Percentiles rank a stretch among this genome's conserved stretches.
phyloP scores from a whole-genome alignment of 495 filamentous ascomycete genomes.

The Copromyces sp. region DNA sequence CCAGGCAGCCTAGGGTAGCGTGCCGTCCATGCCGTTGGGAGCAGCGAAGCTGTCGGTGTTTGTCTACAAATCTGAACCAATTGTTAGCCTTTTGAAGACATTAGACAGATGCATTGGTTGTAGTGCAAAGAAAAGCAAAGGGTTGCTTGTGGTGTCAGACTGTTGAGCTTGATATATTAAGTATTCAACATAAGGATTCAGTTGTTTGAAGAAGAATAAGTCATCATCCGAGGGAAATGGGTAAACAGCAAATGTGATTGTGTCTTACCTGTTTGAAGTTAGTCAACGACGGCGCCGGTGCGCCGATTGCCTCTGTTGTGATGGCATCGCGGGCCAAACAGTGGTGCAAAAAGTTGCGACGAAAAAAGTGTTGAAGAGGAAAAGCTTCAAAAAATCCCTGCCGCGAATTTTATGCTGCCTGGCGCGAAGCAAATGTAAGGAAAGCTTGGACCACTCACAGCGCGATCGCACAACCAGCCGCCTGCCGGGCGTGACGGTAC shows the following conservation, averaged over 20 bases:
- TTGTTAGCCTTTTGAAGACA: not conserved
- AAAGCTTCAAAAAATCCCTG: not conserved
- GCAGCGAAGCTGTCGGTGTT: not conserved
- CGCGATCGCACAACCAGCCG: not conserved
- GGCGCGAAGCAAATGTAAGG: conserved; percentile 2
- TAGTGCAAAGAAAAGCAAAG: not conserved
- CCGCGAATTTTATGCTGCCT: not conserved
- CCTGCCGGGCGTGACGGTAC: not conserved
- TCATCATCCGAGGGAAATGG: conserved; percentile 31
- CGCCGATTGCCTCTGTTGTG: not conserved
- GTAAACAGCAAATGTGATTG: not conserved
- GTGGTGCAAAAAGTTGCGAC: not conserved
- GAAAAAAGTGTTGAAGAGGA: not conserved
- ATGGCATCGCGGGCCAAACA: not conserved
- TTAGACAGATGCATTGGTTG: not conserved
- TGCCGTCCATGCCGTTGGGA: not conserved
- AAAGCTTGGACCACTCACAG: conserved; percentile 1
- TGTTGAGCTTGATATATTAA: conserved; percentile 50
- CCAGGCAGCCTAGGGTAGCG: not conserved
- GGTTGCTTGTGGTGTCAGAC: conserved; percentile 32
- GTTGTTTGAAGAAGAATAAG: conserved; percentile 45
- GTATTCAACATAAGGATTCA: conserved; percentile 46
- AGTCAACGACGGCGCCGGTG: not conserved
- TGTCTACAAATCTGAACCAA: not conserved
- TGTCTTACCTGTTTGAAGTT: not conserved